Percentiles rank a stretch among this genome's conserved stretches.
Conservation (phyloP, 2,329 filamentous ascomycete genomes). For the Metarhizium anisopliae region DNA sequence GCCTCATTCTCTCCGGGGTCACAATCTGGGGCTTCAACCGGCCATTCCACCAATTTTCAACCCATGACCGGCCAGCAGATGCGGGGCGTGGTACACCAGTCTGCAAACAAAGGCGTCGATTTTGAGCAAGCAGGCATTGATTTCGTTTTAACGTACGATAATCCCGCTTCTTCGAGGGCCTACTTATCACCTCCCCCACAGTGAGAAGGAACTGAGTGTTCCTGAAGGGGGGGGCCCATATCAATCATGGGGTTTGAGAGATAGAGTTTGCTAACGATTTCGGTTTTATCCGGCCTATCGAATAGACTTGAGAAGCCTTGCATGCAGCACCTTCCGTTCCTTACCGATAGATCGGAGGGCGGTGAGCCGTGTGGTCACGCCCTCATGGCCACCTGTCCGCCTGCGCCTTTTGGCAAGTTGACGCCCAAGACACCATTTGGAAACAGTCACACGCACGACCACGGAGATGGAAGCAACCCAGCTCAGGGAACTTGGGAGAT, state of each 20-base stretch:
- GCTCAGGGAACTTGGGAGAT: conserved; percentile 72
- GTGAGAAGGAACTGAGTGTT: conserved; percentile 21
- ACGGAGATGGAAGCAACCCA: conserved; percentile 21
- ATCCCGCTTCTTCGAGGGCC: conserved; percentile 46
- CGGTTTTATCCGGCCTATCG: conserved; percentile 24
- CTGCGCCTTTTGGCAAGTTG: conserved; percentile 47
- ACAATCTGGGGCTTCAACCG: conserved; percentile 32
- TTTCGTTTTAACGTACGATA: conserved; percentile 82
- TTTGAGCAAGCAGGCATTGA: conserved; percentile 81
- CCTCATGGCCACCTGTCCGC: conserved; percentile 86
- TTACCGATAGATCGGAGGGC: conserved; percentile 54
- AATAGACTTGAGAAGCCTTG: conserved; percentile 84
- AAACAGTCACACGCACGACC: conserved; percentile 27
- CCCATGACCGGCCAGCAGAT: conserved; percentile 23
- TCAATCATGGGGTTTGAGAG: conserved; percentile 8
- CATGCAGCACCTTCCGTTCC: conserved; percentile 80
- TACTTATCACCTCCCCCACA: conserved; percentile 58
- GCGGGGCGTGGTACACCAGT: conserved; percentile 17
- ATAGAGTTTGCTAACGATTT: conserved; percentile 34
- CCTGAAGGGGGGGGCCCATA: conserved; percentile 7
- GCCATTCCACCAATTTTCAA: conserved; percentile 14
- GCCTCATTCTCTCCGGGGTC: conserved; percentile 34
- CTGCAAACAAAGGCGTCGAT: conserved; percentile 42
- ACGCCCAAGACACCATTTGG: conserved; percentile 45
- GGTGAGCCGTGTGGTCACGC: conserved; percentile 76